A percentile compares a stretch with the other conserved stretches of the same genome.
Conservation (phyloP, 108 stramenopile species). For the Nannochloropsis granulata region DNA sequence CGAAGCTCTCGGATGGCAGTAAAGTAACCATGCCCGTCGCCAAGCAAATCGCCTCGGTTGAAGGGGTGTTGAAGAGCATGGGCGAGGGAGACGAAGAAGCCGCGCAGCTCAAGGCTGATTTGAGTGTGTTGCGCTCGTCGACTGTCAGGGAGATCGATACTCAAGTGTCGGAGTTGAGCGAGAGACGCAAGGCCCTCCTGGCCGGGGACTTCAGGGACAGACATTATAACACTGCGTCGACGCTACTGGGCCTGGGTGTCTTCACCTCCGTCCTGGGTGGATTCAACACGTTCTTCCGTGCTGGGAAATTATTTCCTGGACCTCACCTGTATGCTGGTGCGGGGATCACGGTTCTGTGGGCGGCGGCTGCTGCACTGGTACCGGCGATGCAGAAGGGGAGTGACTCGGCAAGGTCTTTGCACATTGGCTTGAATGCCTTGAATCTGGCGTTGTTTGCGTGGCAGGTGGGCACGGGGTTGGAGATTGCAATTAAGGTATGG, state of each 20-base stretch:
- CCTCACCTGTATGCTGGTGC: conserved; percentile 94
- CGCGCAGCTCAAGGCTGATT: conserved; percentile 16
- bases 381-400: conserved; percentile 96
- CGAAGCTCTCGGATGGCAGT: conserved; percentile 22
- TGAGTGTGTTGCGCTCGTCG: conserved; percentile 2
- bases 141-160: conserved; percentile 31
- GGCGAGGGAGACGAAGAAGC: conserved; percentile 12
- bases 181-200: conserved; percentile 62
- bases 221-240: conserved; percentile 68
- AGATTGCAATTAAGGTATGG: conserved; percentile 73
- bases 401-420: conserved; percentile 70
- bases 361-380: conserved; percentile 63
- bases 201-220: conserved; percentile 48
- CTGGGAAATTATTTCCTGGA: conserved; percentile 92
- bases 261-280: conserved; percentile 86
- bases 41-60: conserved; percentile 32
- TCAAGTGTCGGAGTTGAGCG: conserved; percentile 49
- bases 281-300: conserved; percentile 85
- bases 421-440: conserved; percentile 79
- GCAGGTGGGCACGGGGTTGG: conserved; percentile 72
- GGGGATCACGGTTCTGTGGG: conserved; percentile 80
- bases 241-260: conserved; percentile 71
- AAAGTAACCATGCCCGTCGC: conserved; percentile 32
- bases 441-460: conserved; percentile 76
- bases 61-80: conserved; percentile 13